These are phyloP conservation scores for Neckera pumila DNA, from an alignment of 225 moss, liverwort and hornwort species.

Conservation along the genomic window DNA sequence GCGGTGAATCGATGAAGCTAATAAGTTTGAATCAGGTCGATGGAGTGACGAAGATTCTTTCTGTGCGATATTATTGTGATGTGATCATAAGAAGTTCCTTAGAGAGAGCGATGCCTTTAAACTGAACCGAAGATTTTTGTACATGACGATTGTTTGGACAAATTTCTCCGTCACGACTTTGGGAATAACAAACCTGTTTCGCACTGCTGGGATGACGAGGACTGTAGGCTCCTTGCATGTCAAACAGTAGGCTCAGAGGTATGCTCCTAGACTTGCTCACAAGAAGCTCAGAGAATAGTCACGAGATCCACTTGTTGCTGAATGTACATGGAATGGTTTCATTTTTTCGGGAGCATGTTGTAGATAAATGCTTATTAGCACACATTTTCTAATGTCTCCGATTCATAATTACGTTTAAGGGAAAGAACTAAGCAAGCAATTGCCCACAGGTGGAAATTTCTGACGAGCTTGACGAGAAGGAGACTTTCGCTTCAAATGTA, in stretches of 20 bases:
- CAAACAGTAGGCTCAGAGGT: constrained; percentile 36
- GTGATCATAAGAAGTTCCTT: constrained; percentile 64
- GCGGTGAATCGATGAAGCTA: neutral
- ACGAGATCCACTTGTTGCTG: neutral
- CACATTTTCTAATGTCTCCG: neutral
- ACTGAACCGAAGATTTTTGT: constrained; percentile 30
- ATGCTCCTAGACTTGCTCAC: neutral
- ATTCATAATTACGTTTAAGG: neutral
- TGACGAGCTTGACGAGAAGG: constrained; percentile 14
- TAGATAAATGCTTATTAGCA: neutral
- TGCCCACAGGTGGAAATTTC: constrained; percentile 1
- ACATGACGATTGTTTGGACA: constrained; percentile 58
- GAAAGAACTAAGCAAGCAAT: neutral
- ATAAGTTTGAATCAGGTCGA: constrained; percentile 12
- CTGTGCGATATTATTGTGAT: constrained; percentile 48
- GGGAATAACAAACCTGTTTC: constrained; percentile 39
- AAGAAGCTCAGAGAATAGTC: neutral
- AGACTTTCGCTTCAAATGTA: constrained; percentile 5
- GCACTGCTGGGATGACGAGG: constrained; percentile 70
- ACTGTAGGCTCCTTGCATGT: constrained; percentile 53
- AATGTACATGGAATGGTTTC: neutral
- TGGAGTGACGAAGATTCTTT: constrained; percentile 22
- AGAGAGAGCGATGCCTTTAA: constrained; percentile 9
- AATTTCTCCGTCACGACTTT: constrained; percentile 49
- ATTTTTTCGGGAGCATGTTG: neutral